Base-by-base conservation (phyloP, 352 stramenopile genomes). In the Globisporangium iwayamae region DNA sequence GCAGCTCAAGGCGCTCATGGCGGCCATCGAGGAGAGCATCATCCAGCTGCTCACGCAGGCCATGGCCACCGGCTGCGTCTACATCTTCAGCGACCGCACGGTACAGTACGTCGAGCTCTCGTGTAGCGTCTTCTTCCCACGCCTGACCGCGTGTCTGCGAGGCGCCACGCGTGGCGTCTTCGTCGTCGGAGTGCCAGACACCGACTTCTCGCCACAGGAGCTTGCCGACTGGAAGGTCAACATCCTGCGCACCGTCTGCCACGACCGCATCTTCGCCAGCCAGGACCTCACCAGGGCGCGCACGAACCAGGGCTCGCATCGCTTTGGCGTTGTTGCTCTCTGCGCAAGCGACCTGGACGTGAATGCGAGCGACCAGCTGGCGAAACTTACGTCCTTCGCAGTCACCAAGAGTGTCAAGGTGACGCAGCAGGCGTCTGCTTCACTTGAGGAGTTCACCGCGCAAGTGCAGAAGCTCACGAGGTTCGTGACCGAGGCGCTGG, bases 81-180 rank as follows among this genome's bases (percentile, higher is more conserved):
- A 77, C 54, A 82, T 87, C 59, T 57, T 83, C 20, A 79, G 73
- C 20, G 74, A 82, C 14, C 67, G 67, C 47, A 71, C 70, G 2
- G 72, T 70, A 8, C 54, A 57, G 36, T 82, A 78, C 62, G 74
- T 87, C 2, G 68, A 82, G 45, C 46, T 76, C 32, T 67, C 79
- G 56, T 78, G 72, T 66, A 73, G 69, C 2, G 53, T 79, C 20
- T 82, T 87, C 52, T 87, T 87, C 53, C 76, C 78, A 18, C 68
- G 74, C 0, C 58, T 87, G 16, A 75, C 70, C 0, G 56, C 57
- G 2, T 73, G 68, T 13, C 63, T 87, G 34, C 57, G 63, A 7
- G 72, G 32, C 51, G 63, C 66, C 47, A 69, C 69, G 13, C 53
- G 14, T 1, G 74, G 78, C 10, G 68, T 87, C 54, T 80, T 81